A percentile compares a stretch with the other conserved stretches of the same genome.
Conservation (phyloP, 495 filamentous ascomycete species). For the Daldinia bambusicola region DNA sequence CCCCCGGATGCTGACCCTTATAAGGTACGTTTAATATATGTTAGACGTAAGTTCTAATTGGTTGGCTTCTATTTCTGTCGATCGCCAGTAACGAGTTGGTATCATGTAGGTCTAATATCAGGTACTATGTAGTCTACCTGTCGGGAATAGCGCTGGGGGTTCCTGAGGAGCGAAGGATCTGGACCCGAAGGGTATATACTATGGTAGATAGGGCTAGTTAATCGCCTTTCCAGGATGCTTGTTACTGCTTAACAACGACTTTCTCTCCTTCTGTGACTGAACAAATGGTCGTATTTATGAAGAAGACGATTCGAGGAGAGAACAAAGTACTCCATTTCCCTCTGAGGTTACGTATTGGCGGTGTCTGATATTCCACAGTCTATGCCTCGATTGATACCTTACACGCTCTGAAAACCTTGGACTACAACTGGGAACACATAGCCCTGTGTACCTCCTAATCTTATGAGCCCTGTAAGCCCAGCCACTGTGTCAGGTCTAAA, state of each 20-base stretch:
- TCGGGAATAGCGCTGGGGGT: conserved; percentile 11
- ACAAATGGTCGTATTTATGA: background rate
- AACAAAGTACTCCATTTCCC: background rate
- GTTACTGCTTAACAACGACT: background rate
- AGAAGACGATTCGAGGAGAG: background rate
- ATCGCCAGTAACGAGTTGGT: background rate
- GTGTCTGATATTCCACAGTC: too few species aligned
- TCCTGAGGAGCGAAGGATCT: conserved; percentile 31
- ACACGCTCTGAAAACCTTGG: background rate
- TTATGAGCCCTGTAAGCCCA: background rate
- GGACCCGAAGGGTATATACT: background rate
- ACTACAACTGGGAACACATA: background rate
- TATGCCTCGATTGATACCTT: too few species aligned
- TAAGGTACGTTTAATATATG: conserved; percentile 6
- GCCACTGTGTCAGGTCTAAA: background rate
- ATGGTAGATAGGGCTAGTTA: background rate
- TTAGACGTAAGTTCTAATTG: conserved; percentile 23
- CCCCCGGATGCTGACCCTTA: conserved; percentile 16
- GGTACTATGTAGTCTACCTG: conserved; percentile 15
- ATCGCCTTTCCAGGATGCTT: background rate
- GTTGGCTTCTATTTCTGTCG: conserved; percentile 37
- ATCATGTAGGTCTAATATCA: too few species aligned
- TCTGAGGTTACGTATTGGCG: background rate
- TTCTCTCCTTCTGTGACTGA: too few species aligned
- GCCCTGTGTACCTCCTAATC: background rate